Base-by-base conservation (phyloP, 2,329 filamentous ascomycete species). In the Aspergillus sp. region DNA sequence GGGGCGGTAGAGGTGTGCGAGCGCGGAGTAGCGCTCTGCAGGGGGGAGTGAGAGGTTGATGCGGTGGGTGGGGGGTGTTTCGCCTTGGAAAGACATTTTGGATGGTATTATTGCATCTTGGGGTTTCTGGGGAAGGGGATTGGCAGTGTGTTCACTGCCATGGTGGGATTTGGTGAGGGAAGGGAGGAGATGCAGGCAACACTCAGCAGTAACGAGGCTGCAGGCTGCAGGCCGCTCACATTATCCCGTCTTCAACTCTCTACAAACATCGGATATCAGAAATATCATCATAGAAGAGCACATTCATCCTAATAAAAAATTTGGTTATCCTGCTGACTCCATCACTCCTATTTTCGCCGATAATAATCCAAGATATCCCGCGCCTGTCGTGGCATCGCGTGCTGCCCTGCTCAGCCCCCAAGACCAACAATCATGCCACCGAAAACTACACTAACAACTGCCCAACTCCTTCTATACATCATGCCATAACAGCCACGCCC, bases 11-110 rank as follows among this genome's bases (percentile, higher is more conserved):
- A 78, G 74, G 5, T 55, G 66, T 17, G 80, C 80, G 1, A 86
- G 69, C 31, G 77, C 67, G 17, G 74, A 67, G 68, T 86, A 87
- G 51, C 84, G 78, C 58, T 81, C 68, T 27, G 72, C 66, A 2
- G 84, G 83, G 1, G 82, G 77, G 2, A 80, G 76, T 2, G 82
- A 82, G 3, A 86, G 76, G 62, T 87, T 79, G 61, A 86, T 85
- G 12, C 63, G 74, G 65, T 79, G 81, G 9, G 68, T 64, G 7
- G 79, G 79, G 12, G 68, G 68, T 12, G 52, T 51, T 31, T 68
- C 58, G 12, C 58, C 61, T 7, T 27, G 56, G 55, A 31, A 14
- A 23, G 35, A 15, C 35, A 37, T 37, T 37, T 37, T 37, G 15
- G 15, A 37, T 37, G 35, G 35, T 37, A n/a, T 14, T 37, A 37